phyloP scores from a whole-genome alignment of 768 basidiomycete species.

The Leucosporidium yakuticum region DNA sequence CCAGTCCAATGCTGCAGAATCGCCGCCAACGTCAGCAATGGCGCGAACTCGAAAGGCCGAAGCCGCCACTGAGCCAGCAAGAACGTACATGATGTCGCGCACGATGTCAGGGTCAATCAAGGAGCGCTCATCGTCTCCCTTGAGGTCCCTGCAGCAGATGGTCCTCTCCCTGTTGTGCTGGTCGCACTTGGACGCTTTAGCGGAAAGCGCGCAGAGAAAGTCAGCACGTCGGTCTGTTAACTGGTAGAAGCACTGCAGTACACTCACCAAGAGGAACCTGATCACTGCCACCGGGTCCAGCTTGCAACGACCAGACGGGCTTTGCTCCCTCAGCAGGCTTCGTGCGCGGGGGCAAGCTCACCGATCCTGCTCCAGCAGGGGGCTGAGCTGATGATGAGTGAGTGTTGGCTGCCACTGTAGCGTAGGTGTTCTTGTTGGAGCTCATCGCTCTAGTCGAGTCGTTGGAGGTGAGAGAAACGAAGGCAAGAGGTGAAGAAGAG shows the following conservation, averaged over 20 bases:
- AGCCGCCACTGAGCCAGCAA: background rate
- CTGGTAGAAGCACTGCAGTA: background rate
- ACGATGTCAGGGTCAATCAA: slow-evolving; percentile 81
- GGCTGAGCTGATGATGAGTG: background rate
- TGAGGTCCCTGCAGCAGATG: slow-evolving; percentile 83
- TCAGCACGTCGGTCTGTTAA: background rate
- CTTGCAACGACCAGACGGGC: slow-evolving; percentile 30
- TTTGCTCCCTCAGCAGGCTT: slow-evolving; percentile 1
- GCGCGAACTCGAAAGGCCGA: background rate
- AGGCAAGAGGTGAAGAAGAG: too few species aligned
- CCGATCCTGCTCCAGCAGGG: slow-evolving; percentile 9
- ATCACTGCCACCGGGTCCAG: slow-evolving; percentile 5
- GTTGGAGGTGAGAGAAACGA: too few species aligned
- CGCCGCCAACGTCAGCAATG: background rate
- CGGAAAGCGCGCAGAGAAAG: background rate
- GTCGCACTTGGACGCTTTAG: slow-evolving; percentile 32
- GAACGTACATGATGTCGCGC: slow-evolving; percentile 66
- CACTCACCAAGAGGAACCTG: slow-evolving; percentile 29
- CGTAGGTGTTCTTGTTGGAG: too few species aligned
- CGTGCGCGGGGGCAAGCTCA: slow-evolving; percentile 12
- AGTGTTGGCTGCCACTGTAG: too few species aligned
- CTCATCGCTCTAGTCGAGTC: too few species aligned
- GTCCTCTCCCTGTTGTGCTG: slow-evolving; percentile 32
- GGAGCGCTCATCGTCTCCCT: slow-evolving; percentile 67
- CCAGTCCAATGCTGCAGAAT: slow-evolving; percentile 13